Evolutionary conservation across 768 basidiomycete genomes (phyloP).

Genomic region (Mycena capillaripes): DNA sequence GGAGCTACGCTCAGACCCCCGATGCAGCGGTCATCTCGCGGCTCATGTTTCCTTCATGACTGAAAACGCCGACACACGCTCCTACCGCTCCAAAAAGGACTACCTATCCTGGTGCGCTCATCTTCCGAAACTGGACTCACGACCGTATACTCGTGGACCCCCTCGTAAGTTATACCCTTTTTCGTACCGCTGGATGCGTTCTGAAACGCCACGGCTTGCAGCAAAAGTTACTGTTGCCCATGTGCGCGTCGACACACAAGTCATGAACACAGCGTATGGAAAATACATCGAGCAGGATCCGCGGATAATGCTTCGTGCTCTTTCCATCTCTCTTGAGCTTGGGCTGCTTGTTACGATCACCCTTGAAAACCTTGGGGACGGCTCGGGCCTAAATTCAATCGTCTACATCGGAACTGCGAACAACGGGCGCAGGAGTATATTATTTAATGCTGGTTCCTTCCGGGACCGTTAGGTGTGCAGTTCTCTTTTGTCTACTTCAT

Average conservation of each 20-base stretch:
- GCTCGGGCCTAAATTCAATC: background rate
- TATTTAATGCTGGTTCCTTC: constrained; percentile 27
- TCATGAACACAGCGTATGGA: constrained; percentile 52
- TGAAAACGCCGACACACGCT: constrained; percentile 30
- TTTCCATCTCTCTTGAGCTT: constrained; percentile 57
- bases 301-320: constrained; percentile 52
- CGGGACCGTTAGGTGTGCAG: constrained; percentile 1
- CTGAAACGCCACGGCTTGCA: constrained; percentile 8
- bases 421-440: constrained; percentile 20
- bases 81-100: constrained; percentile 14
- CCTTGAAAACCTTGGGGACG: background rate
- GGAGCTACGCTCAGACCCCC: constrained; percentile 39
- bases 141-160: constrained; percentile 36
- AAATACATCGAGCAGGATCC: constrained; percentile 47
- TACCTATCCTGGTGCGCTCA: constrained; percentile 51
- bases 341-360: constrained; percentile 51
- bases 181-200: background rate
- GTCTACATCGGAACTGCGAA: constrained; percentile 30
- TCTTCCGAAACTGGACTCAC: constrained; percentile 41
- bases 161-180: constrained; percentile 41
- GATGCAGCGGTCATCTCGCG: constrained; percentile 35
- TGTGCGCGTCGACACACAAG: constrained; percentile 52
- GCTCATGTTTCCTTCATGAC: constrained; percentile 47
- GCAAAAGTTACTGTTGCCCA: constrained; percentile 49
- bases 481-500: too few species aligned